These are phyloP conservation scores for Sugiyamaella japonica DNA, from an alignment of 1,139 yeast species.

Conservation along the genomic window DNA sequence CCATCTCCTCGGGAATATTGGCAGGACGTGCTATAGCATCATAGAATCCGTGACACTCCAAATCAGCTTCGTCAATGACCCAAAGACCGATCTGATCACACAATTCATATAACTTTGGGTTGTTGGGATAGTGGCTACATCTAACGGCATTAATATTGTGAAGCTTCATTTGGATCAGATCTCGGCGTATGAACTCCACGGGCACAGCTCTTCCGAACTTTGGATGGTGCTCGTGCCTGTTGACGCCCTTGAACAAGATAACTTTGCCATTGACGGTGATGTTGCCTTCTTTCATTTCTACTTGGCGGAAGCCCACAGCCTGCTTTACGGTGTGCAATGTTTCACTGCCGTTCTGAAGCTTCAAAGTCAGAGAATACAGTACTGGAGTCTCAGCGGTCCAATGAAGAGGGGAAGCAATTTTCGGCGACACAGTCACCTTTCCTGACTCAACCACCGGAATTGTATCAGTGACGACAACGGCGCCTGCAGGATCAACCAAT, in stretches of 20 bases:
- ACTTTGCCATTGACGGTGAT: slow-evolving; percentile 38
- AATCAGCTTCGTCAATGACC: slow-evolving; percentile 43
- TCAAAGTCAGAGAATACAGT: slow-evolving; percentile 30
- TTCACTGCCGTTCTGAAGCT: not conserved
- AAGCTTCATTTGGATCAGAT: slow-evolving; percentile 39
- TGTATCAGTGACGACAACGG: not conserved
- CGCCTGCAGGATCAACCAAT: slow-evolving; percentile 10
- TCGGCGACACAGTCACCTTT: not conserved
- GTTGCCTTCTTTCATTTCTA: slow-evolving; percentile 36
- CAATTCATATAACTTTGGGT: slow-evolving; percentile 1
- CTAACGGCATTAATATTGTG: slow-evolving; percentile 39
- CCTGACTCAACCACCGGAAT: not conserved
- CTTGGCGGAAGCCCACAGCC: slow-evolving; percentile 39
- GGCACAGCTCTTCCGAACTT: slow-evolving; percentile 42
- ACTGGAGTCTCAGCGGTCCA: slow-evolving; percentile 44
- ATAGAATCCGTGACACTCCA: slow-evolving; percentile 42
- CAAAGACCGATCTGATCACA: slow-evolving; percentile 37
- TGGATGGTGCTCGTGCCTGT: slow-evolving; percentile 43
- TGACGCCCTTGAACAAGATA: slow-evolving; percentile 40
- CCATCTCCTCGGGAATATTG: slow-evolving; percentile 22
- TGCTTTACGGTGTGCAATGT: slow-evolving; percentile 17
- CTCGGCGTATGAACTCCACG: slow-evolving; percentile 36
- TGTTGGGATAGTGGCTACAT: slow-evolving; percentile 3
- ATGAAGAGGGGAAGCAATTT: slow-evolving; percentile 18
- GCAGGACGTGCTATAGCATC: slow-evolving; percentile 23